Evolutionary conservation across 768 basidiomycete genomes (phyloP), one percentile per base, ranked within the genome.

Genomic region (Mycena amicta): DNA sequence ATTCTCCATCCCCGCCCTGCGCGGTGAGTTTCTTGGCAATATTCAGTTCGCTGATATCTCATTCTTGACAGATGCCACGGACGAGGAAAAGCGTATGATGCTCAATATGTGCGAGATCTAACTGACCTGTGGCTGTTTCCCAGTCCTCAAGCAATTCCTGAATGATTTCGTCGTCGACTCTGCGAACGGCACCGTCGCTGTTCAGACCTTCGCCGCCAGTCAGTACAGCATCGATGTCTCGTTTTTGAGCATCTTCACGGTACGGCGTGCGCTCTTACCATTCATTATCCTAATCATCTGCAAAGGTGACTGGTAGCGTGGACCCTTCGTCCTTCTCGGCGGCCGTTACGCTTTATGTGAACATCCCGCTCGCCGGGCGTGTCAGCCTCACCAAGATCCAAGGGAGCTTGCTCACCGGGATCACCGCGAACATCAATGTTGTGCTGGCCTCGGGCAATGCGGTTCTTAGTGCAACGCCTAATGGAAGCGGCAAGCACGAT

Each of bases 281-380:
- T n/a, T n/a, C n/a, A n/a, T n/a, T n/a, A n/a, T n/a, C n/a, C n/a
- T n/a, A n/a, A n/a, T n/a, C n/a, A n/a, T n/a, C n/a, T n/a, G n/a
- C n/a, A n/a, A 23, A 13, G 8, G 8, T 45, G 8, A 16, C 52
- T 26, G 52, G 52, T 11, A 53, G 39, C 18, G 25, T 53, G 16
- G 52, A 53, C 52, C 52, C 52, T 12, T 18, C 37, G 20, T 41
- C 52, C 23, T 33, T 53, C 25, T 39, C 22, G 12, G 31, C 33
- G 25, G 37, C 52, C 3, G 26, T 53, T 33, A 53, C 52, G 37
- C 52, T 53, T 33, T 41, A 53, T 29, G 52, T 53, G 31, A 53
- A 53, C n/a, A 53, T 53, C 30, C 52, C 52, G 23, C 37, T 40
- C 5, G 52, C 52, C 16, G 52, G 52, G 15, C 52, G 52, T 16